These are phyloP conservation scores for Stenogyne calaminthoides DNA, from an alignment of 305 asterid species.

Conservation along the genomic window DNA sequence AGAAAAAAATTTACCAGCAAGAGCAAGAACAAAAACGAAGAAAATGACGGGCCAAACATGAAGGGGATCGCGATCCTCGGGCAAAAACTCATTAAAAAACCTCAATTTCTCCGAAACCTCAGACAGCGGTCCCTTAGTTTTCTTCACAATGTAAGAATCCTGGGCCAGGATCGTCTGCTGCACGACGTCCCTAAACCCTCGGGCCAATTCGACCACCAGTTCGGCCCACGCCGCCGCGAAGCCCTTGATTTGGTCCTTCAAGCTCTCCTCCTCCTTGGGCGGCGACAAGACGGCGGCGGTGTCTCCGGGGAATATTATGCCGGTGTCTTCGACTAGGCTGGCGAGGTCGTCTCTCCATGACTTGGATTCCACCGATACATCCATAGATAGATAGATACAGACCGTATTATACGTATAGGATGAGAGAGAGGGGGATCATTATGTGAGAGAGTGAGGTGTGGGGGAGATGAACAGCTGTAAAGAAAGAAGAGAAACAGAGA, in stretches of 20 bases:
- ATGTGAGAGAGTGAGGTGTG: slow-evolving; percentile 4
- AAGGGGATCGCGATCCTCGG: slow-evolving; percentile 87
- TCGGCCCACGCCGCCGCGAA: slow-evolving; percentile 89
- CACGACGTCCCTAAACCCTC: slow-evolving; percentile 76
- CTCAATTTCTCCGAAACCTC: slow-evolving; percentile 58
- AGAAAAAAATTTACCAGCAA: slow-evolving; percentile 48
- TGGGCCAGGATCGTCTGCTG: slow-evolving; percentile 70
- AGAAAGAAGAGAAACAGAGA: slow-evolving; percentile 8
- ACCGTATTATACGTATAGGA: background rate
- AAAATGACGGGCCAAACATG: slow-evolving; percentile 74
- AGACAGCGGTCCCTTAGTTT: slow-evolving; percentile 51
- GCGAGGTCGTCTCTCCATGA: slow-evolving; percentile 84
- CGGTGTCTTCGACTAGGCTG: slow-evolving; percentile 71
- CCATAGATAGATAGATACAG: slow-evolving; percentile 47
- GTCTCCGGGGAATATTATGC: slow-evolving; percentile 50
- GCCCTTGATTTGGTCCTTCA: slow-evolving; percentile 79
- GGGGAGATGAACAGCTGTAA: slow-evolving; percentile 32
- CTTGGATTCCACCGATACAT: slow-evolving; percentile 48
- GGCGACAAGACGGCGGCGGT: slow-evolving; percentile 40
- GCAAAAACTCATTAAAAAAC: slow-evolving; percentile 69
- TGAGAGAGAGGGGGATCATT: slow-evolving; percentile 1
- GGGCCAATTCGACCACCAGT: slow-evolving; percentile 63
- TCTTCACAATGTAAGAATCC: slow-evolving; percentile 78
- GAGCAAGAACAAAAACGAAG: slow-evolving; percentile 60
- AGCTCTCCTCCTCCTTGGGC: slow-evolving; percentile 59